Conservation (phyloP, 192 early-diverging fungal species). For the Powellomyces hirtus region DNA sequence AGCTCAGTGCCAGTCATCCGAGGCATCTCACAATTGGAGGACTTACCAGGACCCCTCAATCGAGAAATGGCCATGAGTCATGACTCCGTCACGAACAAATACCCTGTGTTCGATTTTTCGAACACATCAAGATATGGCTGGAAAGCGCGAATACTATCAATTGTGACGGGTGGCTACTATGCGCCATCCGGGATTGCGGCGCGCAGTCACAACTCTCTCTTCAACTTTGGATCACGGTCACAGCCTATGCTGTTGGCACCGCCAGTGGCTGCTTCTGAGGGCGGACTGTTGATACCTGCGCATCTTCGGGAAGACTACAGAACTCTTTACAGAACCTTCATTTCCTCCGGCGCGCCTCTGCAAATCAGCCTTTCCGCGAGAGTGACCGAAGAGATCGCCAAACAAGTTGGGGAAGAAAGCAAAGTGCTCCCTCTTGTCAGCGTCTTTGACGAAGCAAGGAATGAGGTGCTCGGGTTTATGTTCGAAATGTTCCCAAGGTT, state of each 20-base stretch:
- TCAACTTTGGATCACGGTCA: constrained; percentile 10
- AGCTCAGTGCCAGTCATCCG: neutral
- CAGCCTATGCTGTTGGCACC: constrained; percentile 7
- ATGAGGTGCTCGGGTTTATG: constrained; percentile 23
- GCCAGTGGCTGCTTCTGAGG: constrained; percentile 9
- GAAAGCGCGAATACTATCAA: neutral
- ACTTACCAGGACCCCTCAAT: neutral
- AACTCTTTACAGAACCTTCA: constrained; percentile 27
- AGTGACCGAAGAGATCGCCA: constrained; percentile 21
- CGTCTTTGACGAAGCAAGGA: constrained; percentile 33
- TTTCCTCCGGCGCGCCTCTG: constrained; percentile 10
- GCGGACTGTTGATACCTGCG: constrained; percentile 18
- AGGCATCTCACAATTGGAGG: neutral
- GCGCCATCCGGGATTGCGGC: neutral
- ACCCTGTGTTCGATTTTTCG: constrained; percentile 27
- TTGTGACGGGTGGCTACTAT: neutral
- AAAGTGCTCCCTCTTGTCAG: constrained; percentile 19
- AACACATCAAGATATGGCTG: neutral
- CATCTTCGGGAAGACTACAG: constrained; percentile 15
- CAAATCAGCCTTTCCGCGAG: constrained; percentile 20
- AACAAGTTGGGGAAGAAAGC: constrained; percentile 15
- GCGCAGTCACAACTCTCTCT: constrained; percentile 14
- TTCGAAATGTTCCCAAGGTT: constrained; percentile 29
- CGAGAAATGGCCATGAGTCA: neutral
- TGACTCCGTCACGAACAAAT: constrained; percentile 11